Evolutionary conservation across 495 filamentous ascomycete genomes (phyloP).

Genomic region (Penicillium coprophilum): DNA sequence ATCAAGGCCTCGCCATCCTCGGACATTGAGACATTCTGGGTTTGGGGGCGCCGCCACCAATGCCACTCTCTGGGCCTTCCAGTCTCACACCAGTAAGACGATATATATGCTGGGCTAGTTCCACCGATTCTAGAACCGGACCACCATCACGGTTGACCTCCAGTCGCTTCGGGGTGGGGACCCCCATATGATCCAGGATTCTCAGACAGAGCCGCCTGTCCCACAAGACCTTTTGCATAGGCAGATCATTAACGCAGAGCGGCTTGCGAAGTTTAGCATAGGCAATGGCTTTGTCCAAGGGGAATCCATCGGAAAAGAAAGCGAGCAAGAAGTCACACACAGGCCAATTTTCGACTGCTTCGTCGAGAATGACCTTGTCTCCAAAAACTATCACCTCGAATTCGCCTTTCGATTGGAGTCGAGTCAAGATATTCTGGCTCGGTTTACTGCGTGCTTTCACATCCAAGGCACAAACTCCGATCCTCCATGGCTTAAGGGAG

Average conservation of each 20-base stretch:
- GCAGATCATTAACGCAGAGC: conserved; percentile 95
- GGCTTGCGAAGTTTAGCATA: conserved; percentile 90
- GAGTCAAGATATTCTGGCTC: conserved; percentile 90
- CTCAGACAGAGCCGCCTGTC: conserved; percentile 85
- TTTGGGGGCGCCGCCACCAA: conserved; percentile 57
- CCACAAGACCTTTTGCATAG: conserved; percentile 98
- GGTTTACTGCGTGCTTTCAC: conserved; percentile 95
- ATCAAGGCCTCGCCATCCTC: conserved; percentile 84
- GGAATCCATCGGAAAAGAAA: conserved; percentile 97
- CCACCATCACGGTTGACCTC: conserved; percentile 95
- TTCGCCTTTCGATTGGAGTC: conserved; percentile 82
- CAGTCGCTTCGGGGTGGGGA: conserved; percentile 84
- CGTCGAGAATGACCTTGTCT: conserved; percentile 96
- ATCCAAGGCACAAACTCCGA: conserved; percentile 95
- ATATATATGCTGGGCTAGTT: conserved; percentile 75
- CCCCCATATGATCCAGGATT: conserved; percentile 83
- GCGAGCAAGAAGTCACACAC: conserved; percentile 90
- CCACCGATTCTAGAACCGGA: conserved; percentile 69
- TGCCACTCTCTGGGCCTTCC: conserved; percentile 70
- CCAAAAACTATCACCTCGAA: conserved; percentile 97
- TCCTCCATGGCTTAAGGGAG: conserved; percentile 53
- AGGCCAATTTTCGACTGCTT: conserved; percentile 66
- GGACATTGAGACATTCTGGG: conserved; percentile 71
- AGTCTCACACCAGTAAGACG: conserved; percentile 77
- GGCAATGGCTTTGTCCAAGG: conserved; percentile 92